phyloP scores from a whole-genome alignment of 2,329 filamentous ascomycete genomes.

The Sclerotinia spermophila region DNA sequence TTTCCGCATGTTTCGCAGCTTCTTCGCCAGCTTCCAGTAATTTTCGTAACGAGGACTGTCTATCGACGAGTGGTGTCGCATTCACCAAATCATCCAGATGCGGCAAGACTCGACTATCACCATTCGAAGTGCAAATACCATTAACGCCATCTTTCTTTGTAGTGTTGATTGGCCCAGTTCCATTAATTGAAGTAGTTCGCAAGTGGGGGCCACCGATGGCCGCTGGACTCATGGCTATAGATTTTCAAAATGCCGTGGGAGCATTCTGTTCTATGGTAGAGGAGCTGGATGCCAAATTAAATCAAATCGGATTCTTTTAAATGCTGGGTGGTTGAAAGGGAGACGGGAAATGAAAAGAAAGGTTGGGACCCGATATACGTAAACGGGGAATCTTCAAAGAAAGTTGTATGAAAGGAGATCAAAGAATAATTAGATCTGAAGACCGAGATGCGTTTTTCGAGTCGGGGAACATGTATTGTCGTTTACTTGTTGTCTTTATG shows the following conservation, averaged over 20 bases:
- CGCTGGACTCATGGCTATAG: slow-evolving; percentile 35
- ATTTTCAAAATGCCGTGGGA: slow-evolving; percentile 14
- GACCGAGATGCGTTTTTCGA: background rate
- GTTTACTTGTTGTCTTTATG: slow-evolving; percentile 18
- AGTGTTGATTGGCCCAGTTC: slow-evolving; percentile 27
- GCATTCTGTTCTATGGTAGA: slow-evolving; percentile 25
- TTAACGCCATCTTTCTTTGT: slow-evolving; percentile 19
- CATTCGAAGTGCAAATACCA: slow-evolving; percentile 25
- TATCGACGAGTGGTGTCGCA: slow-evolving; percentile 35
- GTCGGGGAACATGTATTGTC: slow-evolving; percentile 7
- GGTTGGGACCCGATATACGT: background rate
- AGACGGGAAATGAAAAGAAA: background rate
- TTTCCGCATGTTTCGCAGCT: slow-evolving; percentile 57
- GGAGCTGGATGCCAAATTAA: background rate
- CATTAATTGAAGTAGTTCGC: slow-evolving; percentile 29
- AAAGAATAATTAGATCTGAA: slow-evolving; percentile 2
- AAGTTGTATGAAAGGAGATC: slow-evolving; percentile 6
- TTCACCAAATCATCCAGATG: slow-evolving; percentile 45
- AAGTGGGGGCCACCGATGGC: slow-evolving; percentile 28
- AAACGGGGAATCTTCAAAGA: slow-evolving; percentile 11
- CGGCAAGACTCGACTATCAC: slow-evolving; percentile 36
- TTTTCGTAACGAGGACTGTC: slow-evolving; percentile 47
- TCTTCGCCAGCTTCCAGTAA: slow-evolving; percentile 52
- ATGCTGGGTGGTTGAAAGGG: slow-evolving; percentile 1
- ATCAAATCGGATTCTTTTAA: slow-evolving; percentile 2